These are phyloP conservation scores for Coelastrella sp. DNA, from an alignment of 139 green algal species.

Conservation along the genomic window DNA sequence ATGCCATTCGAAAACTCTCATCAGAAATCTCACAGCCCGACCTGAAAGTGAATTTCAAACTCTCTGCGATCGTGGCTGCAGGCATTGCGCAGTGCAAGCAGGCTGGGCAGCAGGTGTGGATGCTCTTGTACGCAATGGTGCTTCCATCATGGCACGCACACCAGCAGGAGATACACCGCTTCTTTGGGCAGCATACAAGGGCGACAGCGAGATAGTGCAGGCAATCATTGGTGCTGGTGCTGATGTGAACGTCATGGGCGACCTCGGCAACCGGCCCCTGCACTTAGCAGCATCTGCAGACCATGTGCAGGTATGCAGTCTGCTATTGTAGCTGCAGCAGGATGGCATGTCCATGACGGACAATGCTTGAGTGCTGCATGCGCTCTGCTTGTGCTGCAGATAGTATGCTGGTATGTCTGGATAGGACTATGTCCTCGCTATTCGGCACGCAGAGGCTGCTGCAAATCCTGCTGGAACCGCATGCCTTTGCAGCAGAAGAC, in stretches of 20 bases:
- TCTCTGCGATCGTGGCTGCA: background rate
- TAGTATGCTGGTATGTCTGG: no score
- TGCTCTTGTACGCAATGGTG: constrained; percentile 21
- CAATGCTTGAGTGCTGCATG: no score
- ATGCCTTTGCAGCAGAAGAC: no score
- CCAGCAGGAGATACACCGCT: constrained; percentile 60
- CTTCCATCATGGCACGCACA: constrained; percentile 51
- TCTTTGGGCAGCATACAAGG: constrained; percentile 65
- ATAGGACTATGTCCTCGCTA: no score
- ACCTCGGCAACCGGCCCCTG: constrained; percentile 68
- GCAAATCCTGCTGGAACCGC: no score
- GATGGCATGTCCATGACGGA: no score
- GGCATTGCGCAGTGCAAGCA: background rate
- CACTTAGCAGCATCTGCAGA: constrained; percentile 64
- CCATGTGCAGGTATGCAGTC: constrained; percentile 46
- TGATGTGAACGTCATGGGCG: constrained; percentile 66
- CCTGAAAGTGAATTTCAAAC: background rate
- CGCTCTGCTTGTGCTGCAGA: no score
- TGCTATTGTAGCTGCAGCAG: background rate
- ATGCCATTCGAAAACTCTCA: background rate
- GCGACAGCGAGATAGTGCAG: constrained; percentile 34
- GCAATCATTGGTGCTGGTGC: constrained; percentile 58
- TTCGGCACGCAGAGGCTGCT: no score
- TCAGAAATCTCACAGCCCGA: background rate
- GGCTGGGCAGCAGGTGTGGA: background rate